phyloP scores from a whole-genome alignment of 2,329 filamentous ascomycete species.

The Clonostachys solani region DNA sequence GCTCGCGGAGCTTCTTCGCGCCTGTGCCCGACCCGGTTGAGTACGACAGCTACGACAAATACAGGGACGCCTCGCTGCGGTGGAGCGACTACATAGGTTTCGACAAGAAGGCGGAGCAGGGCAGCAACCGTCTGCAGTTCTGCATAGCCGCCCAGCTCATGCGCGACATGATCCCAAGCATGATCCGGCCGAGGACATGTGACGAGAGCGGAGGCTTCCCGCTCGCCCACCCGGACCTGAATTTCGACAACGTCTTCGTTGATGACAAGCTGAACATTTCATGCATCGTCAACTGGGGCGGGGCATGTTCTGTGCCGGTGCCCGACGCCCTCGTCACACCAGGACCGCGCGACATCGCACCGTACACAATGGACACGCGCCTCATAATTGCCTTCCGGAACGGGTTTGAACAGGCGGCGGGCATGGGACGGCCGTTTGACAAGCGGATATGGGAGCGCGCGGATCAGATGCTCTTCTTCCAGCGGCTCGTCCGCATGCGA shows the following conservation, averaged over 20 bases:
- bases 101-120: conserved; percentile 13
- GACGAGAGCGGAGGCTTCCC: conserved; percentile 1
- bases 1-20: conserved; percentile 18
- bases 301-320: conserved; percentile 8
- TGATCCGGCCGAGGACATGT: background rate
- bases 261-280: conserved; percentile 14
- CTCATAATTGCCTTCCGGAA: too few relatives aligned
- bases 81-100: conserved; percentile 10
- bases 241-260: conserved; percentile 15
- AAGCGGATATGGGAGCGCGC: background rate
- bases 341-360: background rate
- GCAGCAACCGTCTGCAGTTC: conserved; percentile 14
- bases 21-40: conserved; percentile 14
- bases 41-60: conserved; percentile 10
- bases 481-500: conserved; percentile 3
- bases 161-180: conserved; percentile 15
- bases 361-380: too few relatives aligned
- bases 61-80: conserved; percentile 5
- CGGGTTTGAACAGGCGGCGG: too few relatives aligned
- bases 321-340: conserved; percentile 4
- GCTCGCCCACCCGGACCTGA: conserved; percentile 14
- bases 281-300: conserved; percentile 17
- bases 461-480: conserved; percentile 2
- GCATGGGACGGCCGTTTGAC: background rate
- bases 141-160: conserved; percentile 12